phyloP scores from a whole-genome alignment of 352 stramenopile genomes.

The Phytophthora aleatoria region DNA sequence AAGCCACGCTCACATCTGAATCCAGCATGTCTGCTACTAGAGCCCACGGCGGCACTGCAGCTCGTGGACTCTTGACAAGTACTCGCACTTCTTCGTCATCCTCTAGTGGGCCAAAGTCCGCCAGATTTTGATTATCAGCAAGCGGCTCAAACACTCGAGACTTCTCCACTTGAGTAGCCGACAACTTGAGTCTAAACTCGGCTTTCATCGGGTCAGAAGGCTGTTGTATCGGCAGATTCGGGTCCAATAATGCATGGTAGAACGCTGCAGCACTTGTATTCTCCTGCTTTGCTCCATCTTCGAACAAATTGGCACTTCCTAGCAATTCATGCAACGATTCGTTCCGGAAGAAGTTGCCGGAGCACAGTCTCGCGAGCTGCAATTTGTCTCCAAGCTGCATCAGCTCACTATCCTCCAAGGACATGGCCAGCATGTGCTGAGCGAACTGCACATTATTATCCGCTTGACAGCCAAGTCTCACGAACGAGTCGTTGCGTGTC shows the following conservation, averaged over 20 bases:
- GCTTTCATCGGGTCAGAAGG: slow-evolving; percentile 39
- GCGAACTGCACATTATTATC: slow-evolving; percentile 84
- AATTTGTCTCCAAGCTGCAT: slow-evolving; percentile 48
- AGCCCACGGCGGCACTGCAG: slow-evolving; percentile 66
- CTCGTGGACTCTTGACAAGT: slow-evolving; percentile 61
- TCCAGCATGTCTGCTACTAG: slow-evolving; percentile 57
- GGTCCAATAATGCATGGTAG: slow-evolving; percentile 57
- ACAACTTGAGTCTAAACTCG: slow-evolving; percentile 32
- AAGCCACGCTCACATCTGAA: slow-evolving; percentile 76
- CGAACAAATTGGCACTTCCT: slow-evolving; percentile 42
- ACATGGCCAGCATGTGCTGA: slow-evolving; percentile 75
- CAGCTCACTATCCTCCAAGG: slow-evolving; percentile 49
- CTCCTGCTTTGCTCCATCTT: slow-evolving; percentile 38
- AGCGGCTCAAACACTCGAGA: slow-evolving; percentile 34
- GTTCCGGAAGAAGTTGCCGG: slow-evolving; percentile 63
- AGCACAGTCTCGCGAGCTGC: slow-evolving; percentile 70
- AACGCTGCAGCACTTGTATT: slow-evolving; percentile 40
- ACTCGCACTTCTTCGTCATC: slow-evolving; percentile 40
- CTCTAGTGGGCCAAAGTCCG: neutral
- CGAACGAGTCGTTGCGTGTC: slow-evolving; percentile 47
- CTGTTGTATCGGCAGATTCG: slow-evolving; percentile 34
- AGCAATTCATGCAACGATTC: slow-evolving; percentile 42
- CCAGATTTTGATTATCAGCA: slow-evolving; percentile 11
- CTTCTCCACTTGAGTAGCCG: slow-evolving; percentile 3
- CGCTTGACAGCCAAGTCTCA: slow-evolving; percentile 68